Evolutionary conservation across 805 yeast genomes (phyloP).

Genomic region (Kluyveromyces wickerhamii): DNA sequence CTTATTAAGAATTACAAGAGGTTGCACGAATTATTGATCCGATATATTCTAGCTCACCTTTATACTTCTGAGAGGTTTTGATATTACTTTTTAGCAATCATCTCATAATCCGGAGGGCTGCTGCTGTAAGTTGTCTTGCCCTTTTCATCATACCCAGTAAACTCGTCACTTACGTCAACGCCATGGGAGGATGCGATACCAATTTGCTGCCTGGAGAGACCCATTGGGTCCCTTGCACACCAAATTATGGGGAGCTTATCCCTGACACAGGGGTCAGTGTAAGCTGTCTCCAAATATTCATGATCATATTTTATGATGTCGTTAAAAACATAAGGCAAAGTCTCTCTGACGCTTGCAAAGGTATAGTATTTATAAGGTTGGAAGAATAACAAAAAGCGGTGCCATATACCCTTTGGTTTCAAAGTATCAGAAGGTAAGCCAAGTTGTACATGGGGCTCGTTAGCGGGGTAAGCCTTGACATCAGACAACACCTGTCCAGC

Average conservation of each 20-base stretch:
- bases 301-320: constrained; percentile 26
- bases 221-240: constrained; percentile 63
- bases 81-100: constrained; percentile 15
- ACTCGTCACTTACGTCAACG: constrained; percentile 48
- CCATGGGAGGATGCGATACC: constrained; percentile 43
- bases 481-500: constrained; percentile 22
- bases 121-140: constrained; percentile 47
- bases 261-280: constrained; percentile 23
- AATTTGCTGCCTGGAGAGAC: constrained; percentile 54
- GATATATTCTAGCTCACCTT: too few relatives aligned
- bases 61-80: too few relatives aligned
- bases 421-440: constrained; percentile 23
- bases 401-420: constrained; percentile 11
- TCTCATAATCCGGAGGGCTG: constrained; percentile 63
- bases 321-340: constrained; percentile 31
- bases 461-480: constrained; percentile 14
- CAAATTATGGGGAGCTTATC: constrained; percentile 48
- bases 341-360: constrained; percentile 37
- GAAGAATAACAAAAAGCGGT: constrained; percentile 34
- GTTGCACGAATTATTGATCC: too few relatives aligned
- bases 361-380: constrained; percentile 39
- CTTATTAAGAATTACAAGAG: too few relatives aligned
- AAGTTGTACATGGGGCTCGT: constrained; percentile 11
- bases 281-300: constrained; percentile 27
- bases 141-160: constrained; percentile 52